Evolutionary conservation across 306 rosid genomes (phyloP).

Genomic region (Carpinus fangiana): DNA sequence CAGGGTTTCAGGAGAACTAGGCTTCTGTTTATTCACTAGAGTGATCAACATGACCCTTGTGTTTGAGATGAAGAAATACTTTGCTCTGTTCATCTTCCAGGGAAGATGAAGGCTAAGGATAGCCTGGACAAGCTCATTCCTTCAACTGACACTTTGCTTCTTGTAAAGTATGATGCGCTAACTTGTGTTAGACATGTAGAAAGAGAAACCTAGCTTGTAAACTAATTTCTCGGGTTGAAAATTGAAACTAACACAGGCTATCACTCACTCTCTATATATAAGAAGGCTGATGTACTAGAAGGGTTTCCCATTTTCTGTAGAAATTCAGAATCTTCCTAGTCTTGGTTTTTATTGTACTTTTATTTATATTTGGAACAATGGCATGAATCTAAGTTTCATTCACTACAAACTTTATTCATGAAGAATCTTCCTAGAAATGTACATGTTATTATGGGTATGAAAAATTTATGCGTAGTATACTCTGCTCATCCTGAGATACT

Average conservation of each 20-base stretch:
- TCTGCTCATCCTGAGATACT: no score
- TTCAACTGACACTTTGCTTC: not conserved
- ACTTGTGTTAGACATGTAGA: not conserved
- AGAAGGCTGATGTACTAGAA: not conserved
- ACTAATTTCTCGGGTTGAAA: not conserved
- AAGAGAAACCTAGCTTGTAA: not conserved
- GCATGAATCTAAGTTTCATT: not conserved
- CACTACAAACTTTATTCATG: no score
- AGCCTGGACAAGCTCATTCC: conserved; percentile 3
- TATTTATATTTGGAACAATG: not conserved
- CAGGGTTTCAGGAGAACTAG: not conserved
- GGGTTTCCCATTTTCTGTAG: not conserved
- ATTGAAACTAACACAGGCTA: not conserved
- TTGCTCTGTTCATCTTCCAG: not conserved
- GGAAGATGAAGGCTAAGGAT: not conserved
- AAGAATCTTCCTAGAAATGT: not conserved
- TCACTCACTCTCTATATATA: not conserved
- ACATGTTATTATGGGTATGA: no score
- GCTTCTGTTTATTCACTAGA: not conserved
- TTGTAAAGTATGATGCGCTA: not conserved
- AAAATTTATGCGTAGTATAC: no score
- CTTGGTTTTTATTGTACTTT: not conserved
- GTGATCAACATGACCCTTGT: not conserved
- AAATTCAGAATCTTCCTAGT: not conserved
- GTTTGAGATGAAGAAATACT: not conserved